Evolutionary conservation across 2,329 filamentous ascomycete species (phyloP).

Genomic region (Sordariomycetes sp.): DNA sequence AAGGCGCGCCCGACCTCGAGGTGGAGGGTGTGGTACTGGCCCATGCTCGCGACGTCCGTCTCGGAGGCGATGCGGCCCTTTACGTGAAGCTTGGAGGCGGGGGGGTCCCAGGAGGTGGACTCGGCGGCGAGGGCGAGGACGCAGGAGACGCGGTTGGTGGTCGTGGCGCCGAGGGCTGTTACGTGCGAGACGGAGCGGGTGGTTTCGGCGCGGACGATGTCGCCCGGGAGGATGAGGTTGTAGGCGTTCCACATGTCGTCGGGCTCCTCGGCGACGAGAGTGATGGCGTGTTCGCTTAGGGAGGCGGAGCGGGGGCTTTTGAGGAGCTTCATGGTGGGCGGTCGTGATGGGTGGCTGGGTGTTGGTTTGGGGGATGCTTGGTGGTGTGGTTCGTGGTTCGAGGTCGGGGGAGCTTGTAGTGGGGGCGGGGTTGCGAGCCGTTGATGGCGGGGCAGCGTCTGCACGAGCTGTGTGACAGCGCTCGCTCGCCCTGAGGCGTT

Average conservation of each 20-base stretch:
- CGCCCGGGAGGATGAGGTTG: constrained; percentile 41
- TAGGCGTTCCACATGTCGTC: constrained; percentile 48
- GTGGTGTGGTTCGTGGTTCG: background rate
- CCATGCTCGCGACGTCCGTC: constrained; percentile 36
- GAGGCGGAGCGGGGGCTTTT: constrained; percentile 13
- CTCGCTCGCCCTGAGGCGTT: too few species aligned
- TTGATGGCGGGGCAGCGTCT: too few species aligned
- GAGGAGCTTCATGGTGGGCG: constrained; percentile 24
- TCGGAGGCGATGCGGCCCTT: constrained; percentile 39
- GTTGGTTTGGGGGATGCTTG: background rate
- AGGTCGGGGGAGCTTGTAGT: too few species aligned
- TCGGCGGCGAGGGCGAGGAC: constrained; percentile 43
- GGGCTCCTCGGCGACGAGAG: constrained; percentile 28
- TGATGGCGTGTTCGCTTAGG: constrained; percentile 13
- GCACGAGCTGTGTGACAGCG: too few species aligned
- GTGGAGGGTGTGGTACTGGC: constrained; percentile 53
- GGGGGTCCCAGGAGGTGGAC: constrained; percentile 44
- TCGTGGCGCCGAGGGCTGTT: constrained; percentile 31
- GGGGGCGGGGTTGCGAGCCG: too few species aligned
- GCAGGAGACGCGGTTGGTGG: constrained; percentile 39
- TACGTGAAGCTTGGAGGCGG: constrained; percentile 39
- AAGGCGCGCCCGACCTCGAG: constrained; percentile 82
- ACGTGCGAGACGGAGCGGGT: constrained; percentile 39
- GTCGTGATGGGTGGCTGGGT: background rate
- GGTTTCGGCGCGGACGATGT: constrained; percentile 40